Evolutionary conservation across 306 rosid genomes (phyloP).

Genomic region (Cyamopsis tetragonoloba): DNA sequence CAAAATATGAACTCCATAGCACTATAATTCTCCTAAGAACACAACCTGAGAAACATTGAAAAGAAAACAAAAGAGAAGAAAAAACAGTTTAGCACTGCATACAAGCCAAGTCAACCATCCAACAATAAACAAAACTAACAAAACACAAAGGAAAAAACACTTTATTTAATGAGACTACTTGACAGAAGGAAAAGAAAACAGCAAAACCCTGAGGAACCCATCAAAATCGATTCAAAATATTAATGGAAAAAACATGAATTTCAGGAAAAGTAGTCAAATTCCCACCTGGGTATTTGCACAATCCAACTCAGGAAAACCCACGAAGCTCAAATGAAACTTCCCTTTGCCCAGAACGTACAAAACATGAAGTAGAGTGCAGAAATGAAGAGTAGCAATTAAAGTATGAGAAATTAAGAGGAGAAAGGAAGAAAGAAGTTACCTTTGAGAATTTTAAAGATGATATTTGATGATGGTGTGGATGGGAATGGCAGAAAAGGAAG

Average conservation of each 20-base stretch:
- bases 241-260: not conserved
- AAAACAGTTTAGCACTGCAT: constrained; percentile 27
- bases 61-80: not conserved
- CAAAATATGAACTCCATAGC: constrained; percentile 13
- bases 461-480: not conserved
- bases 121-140: not conserved
- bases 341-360: not conserved
- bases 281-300: constrained; percentile 19
- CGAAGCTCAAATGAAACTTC: constrained; percentile 13
- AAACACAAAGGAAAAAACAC: not conserved
- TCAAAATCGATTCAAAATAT: not conserved
- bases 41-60: constrained; percentile 23
- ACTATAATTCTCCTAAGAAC: constrained; percentile 26
- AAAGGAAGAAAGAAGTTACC: not conserved
- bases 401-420: not conserved
- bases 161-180: not conserved
- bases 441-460: not conserved
- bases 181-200: not conserved
- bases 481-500: not conserved
- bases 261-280: not conserved
- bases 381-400: not conserved
- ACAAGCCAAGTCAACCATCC: constrained; percentile 23
- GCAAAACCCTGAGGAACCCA: constrained; percentile 20
- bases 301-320: constrained; percentile 4
- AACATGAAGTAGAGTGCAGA: not conserved